These are phyloP conservation scores for Malassezia slooffiae DNA, from an alignment of 1,284 basidiomycete genomes.

Conservation along the genomic window DNA sequence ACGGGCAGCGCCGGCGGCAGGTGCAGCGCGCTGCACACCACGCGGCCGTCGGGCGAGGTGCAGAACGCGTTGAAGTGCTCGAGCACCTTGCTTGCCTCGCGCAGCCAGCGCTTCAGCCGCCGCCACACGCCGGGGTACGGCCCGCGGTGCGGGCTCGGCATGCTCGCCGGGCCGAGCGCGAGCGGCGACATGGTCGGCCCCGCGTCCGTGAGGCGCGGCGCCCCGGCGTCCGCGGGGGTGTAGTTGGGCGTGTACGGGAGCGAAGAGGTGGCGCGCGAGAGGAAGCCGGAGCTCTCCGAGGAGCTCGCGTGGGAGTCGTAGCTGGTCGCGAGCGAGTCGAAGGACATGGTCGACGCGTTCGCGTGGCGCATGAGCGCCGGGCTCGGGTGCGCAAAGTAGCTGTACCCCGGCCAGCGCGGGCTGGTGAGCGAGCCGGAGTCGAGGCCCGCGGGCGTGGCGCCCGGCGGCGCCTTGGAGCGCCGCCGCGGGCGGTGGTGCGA, in stretches of 20 bases:
- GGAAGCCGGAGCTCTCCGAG: conserved; percentile 4
- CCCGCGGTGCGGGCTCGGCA: conserved; percentile 8
- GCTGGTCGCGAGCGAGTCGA: conserved; percentile 42
- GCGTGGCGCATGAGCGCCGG: conserved; percentile 14
- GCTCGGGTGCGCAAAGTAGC: conserved; percentile 14
- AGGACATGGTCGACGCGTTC: conserved; percentile 37
- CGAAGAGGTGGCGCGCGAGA: not conserved
- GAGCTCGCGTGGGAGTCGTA: conserved; percentile 36
- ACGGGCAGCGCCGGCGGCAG: conserved; percentile 16
- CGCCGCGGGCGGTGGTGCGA: conserved; percentile 30
- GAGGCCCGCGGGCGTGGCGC: not conserved
- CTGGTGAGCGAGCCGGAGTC: not conserved
- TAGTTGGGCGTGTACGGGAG: not conserved
- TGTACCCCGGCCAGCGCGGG: conserved; percentile 7
- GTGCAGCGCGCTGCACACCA: conserved; percentile 24
- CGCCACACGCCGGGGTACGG: conserved; percentile 45
- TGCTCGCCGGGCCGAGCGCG: conserved; percentile 15
- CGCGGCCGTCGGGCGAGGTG: conserved; percentile 25
- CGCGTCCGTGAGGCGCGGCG: not conserved
- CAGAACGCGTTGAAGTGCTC: conserved; percentile 33
- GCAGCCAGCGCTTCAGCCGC: conserved; percentile 40
- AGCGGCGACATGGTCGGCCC: conserved; percentile 20
- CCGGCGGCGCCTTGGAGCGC: not conserved
- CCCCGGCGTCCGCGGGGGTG: not conserved
- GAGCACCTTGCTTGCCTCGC: conserved; percentile 41